Conservation (phyloP, 345 rosid genomes). For the Physaria fendleri region DNA sequence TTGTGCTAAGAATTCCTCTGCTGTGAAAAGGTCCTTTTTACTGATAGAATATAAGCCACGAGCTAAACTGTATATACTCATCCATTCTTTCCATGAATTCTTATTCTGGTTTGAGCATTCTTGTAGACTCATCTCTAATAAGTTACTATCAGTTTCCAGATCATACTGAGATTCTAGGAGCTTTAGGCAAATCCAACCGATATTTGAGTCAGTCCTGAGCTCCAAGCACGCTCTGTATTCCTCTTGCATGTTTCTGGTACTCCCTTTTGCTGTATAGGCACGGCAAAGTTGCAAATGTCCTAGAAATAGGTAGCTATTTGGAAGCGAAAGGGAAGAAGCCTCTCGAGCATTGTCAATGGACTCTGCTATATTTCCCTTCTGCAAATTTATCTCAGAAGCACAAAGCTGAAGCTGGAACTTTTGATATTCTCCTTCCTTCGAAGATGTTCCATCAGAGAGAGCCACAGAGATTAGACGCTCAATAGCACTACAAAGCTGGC, state of each 20-base stretch:
- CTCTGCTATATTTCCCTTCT: conserved; percentile 38
- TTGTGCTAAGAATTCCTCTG: conserved; percentile 55
- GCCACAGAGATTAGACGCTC: conserved; percentile 48
- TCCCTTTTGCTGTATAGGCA: conserved; percentile 63
- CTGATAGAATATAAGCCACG: conserved; percentile 50
- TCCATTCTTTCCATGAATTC: conserved; percentile 54
- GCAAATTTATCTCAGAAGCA: conserved; percentile 76
- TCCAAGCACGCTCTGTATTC: conserved; percentile 66
- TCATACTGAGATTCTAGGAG: conserved; percentile 56
- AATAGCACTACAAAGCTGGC: conserved; percentile 43
- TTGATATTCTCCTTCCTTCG: conserved; percentile 41
- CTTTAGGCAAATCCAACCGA: conserved; percentile 78
- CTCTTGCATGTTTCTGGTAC: conserved; percentile 34
- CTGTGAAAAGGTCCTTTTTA: conserved; percentile 46
- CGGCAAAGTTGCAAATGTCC: conserved; percentile 74
- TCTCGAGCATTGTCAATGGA: conserved; percentile 46
- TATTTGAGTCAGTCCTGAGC: conserved; percentile 61
- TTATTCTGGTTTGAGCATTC: conserved; percentile 41
- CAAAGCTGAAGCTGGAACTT: conserved; percentile 86
- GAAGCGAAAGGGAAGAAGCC: conserved; percentile 57
- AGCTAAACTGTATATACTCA: conserved; percentile 46
- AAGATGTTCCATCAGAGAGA: conserved; percentile 48
- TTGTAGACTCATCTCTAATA: conserved; percentile 41
- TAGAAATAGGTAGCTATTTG: conserved; percentile 55
- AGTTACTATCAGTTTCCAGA: conserved; percentile 41